phyloP scores from a whole-genome alignment of 169 alveolate species.

The Plasmodium ovale region DNA sequence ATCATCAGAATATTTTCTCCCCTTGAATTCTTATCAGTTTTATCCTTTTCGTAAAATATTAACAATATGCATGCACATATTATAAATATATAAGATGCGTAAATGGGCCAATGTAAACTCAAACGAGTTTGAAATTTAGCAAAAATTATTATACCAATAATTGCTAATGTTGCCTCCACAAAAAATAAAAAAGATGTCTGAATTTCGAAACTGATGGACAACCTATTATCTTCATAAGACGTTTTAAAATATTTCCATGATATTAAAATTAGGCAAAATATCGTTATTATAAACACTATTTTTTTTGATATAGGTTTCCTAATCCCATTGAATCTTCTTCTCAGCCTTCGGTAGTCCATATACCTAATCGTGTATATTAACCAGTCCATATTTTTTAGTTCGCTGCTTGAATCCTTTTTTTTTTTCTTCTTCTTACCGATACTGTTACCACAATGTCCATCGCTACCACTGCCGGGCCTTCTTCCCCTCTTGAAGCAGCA shows the following conservation, averaged over 20 bases:
- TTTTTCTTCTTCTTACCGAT: neutral
- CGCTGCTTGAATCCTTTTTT: slow-evolving; percentile 30
- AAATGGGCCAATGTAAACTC: slow-evolving; percentile 84
- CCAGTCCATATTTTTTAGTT: slow-evolving; percentile 73
- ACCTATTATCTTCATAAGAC: slow-evolving; percentile 46
- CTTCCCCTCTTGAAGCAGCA: slow-evolving; percentile 20
- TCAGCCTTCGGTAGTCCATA: slow-evolving; percentile 87
- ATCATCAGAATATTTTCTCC: slow-evolving; percentile 70
- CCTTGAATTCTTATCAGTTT: slow-evolving; percentile 69
- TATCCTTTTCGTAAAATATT: slow-evolving; percentile 77
- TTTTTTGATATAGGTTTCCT: slow-evolving; percentile 86
- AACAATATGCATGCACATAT: slow-evolving; percentile 79
- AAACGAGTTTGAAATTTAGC: slow-evolving; percentile 83
- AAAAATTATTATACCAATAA: slow-evolving; percentile 76
- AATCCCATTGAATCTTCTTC: slow-evolving; percentile 87
- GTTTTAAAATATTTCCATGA: slow-evolving; percentile 57
- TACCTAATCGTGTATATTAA: slow-evolving; percentile 78
- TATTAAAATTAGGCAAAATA: slow-evolving; percentile 84
- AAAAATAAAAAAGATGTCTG: slow-evolving; percentile 28
- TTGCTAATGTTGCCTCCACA: slow-evolving; percentile 50
- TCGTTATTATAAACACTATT: slow-evolving; percentile 79
- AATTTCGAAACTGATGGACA: slow-evolving; percentile 41
- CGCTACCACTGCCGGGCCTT: neutral
- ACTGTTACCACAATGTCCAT: neutral
- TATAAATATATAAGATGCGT: slow-evolving; percentile 82